phyloP scores from a whole-genome alignment of 495 filamentous ascomycete species.

The Neurospora tetrasperma region DNA sequence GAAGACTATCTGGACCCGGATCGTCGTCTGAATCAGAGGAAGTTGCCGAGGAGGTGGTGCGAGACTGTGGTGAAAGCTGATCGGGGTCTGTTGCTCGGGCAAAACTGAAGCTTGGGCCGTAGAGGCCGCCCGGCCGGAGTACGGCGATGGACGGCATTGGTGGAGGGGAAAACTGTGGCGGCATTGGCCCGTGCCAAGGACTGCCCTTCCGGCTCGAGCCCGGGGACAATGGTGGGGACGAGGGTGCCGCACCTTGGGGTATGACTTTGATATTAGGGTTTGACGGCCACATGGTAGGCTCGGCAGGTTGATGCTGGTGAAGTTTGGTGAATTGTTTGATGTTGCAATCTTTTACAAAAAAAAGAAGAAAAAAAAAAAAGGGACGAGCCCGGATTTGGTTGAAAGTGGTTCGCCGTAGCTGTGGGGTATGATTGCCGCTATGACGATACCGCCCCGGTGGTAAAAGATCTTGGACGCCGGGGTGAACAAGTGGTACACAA shows the following conservation, averaged over 20 bases:
- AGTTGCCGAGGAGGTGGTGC: conserved; percentile 26
- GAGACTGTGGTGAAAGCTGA: conserved; percentile 43
- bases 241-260: conserved; percentile 36
- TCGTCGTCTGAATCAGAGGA: conserved; percentile 22
- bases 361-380: neutral
- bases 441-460: conserved; percentile 7
- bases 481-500: neutral
- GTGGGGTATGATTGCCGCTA: conserved; percentile 26
- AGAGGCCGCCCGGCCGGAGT: conserved; percentile 28
- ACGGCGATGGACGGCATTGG: conserved; percentile 26
- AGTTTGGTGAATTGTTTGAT: neutral
- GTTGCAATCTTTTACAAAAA: neutral
- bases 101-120: conserved; percentile 34
- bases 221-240: conserved; percentile 43
- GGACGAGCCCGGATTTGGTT: neutral
- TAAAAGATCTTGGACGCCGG: conserved; percentile 4
- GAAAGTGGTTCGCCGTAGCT: conserved; percentile 16
- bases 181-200: conserved; percentile 18
- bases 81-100: conserved; percentile 28
- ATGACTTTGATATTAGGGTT: conserved; percentile 34
- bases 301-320: conserved; percentile 5
- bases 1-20: conserved; percentile 18
- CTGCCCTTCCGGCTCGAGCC: conserved; percentile 27
- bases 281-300: conserved; percentile 34
- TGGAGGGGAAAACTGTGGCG: conserved; percentile 12